Base-by-base conservation (phyloP, 2,329 filamentous ascomycete genomes). In the Graphium sp. region DNA sequence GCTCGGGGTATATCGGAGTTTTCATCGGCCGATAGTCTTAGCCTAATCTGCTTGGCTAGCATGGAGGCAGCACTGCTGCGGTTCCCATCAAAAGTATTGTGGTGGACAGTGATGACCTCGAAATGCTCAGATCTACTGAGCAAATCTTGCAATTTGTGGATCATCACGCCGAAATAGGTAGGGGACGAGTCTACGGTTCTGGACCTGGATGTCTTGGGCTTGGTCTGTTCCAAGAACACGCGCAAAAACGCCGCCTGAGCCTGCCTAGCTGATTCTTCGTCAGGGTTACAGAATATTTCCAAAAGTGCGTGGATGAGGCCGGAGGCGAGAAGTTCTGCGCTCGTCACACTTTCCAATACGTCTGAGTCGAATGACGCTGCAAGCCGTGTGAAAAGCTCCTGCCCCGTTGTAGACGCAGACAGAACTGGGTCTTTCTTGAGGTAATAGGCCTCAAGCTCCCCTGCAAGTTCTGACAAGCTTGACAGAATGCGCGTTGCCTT, bases 81-180 rank as follows among this genome's bases (percentile, higher is more conserved):
- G 39, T 82, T 91, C 30, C 78, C 82, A 47, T 94, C 87, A 40
- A 87, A 80, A 5, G 81, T 76, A 41, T 91, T 92, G 36, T 92
- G 80, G 48, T 92, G 83, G 31, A 95, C 85, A 6, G 89, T 98
- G 35, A 93, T 71, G 24, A 98, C 87, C 47, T 98, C 89, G 42
- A 95, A 98, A 58, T 95, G 85, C 57, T 98, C 89, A 19, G 87
- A 91, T 40, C 89, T 75, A 58, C 89, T 98, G 32, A 98, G 67
- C 33, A 98, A 60, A 54, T 98, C 89, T 52, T 98, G 89, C 18
- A 98, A 62, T 51, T 98, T 98, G 48, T 85, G 79, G 22, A 93
- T 75, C 48, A 98, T 64, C 29, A 92, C 70, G 43, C 84, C 89
- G 49, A 95, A 93, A 1, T 84, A 76, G 0, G 87, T 93, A 0